Evolutionary conservation across 1,284 basidiomycete species (phyloP), one percentile per base, ranked within the genome.

Genomic region (Waitea zeae): DNA sequence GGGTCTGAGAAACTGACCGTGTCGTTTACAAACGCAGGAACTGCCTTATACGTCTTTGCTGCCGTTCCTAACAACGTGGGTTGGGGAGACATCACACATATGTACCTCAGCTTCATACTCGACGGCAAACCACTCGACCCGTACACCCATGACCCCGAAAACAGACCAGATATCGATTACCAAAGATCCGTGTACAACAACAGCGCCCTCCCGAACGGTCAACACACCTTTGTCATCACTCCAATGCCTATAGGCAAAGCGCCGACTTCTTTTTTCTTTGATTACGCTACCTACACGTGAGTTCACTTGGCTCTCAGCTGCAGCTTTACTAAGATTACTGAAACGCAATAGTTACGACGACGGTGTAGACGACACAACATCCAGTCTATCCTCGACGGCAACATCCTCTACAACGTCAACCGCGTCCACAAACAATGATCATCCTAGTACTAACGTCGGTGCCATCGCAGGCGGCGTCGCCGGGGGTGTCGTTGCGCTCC

Each of bases 31-130:
- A 7, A n/a, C 24, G n/a, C 33, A 52, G 52, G 52, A 7, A 49
- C 49, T 1, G 50, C 9, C 50, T 3, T 56, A n/a, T 52, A 48
- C 34, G 48, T 53, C 9, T 53, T 48, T 37, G 49, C 51, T 20
- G 48, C 54, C 24, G 43, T 56, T n/a, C 35, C 38, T 13, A 38
- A 31, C 36, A 30, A 14, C 17, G 29, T 36, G n/a, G n/a, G n/a
- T n/a, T n/a, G n/a, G n/a, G n/a, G n/a, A n/a, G n/a, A n/a, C n/a
- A n/a, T n/a, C n/a, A n/a, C n/a, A n/a, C n/a, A n/a, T n/a, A 17
- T 20, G 38, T 38, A 45, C 15, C 40, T 44, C 35, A 45, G 44
- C 26, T 49, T 53, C 38, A 42, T 40, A 12, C 37, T 53, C 3
- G 49, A 53, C 33, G 47, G 48, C 1, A 22, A 27, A 3, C 1